These are phyloP conservation scores for Talaromyces thailandensis DNA, from an alignment of 495 filamentous ascomycete species.

Conservation along the genomic window DNA sequence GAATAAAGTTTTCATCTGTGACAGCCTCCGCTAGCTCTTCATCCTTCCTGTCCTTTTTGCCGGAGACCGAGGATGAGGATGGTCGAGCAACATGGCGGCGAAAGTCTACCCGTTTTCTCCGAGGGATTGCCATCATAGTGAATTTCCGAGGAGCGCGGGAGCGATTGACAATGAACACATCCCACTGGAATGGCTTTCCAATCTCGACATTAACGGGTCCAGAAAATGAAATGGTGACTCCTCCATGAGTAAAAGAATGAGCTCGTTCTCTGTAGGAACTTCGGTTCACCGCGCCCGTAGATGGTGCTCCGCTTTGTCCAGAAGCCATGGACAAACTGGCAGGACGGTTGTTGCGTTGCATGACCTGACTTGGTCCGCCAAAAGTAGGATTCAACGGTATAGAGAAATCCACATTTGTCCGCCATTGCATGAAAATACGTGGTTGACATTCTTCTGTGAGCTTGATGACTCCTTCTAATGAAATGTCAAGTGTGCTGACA, in stretches of 20 bases:
- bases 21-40: conserved; percentile 64
- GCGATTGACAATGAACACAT: conserved; percentile 82
- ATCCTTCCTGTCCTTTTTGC: conserved; percentile 32
- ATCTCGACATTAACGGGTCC: conserved; percentile 53
- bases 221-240: conserved; percentile 68
- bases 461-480: conserved; percentile 55
- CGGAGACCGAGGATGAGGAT: conserved; percentile 35
- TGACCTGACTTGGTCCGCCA: conserved; percentile 50
- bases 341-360: conserved; percentile 42
- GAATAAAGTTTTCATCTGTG: conserved; percentile 74
- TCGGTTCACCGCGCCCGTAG: conserved; percentile 36
- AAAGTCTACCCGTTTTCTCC: conserved; percentile 58
- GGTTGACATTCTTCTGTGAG: conserved; percentile 61
- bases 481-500: conserved; percentile 50
- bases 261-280: conserved; percentile 44
- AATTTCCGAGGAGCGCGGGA: conserved; percentile 61
- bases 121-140: conserved; percentile 69
- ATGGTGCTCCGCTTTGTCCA: conserved; percentile 5
- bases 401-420: conserved; percentile 74
- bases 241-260: conserved; percentile 47
- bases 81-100: conserved; percentile 47
- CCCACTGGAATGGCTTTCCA: conserved; percentile 77
- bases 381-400: conserved; percentile 52
- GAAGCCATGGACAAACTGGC: conserved; percentile 41
- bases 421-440: conserved; percentile 70